Percentiles rank a stretch among this genome's conserved stretches.
Evolutionary conservation across 23 red algal species (phyloP).

Genomic region (Gracilariopsis chorda): DNA sequence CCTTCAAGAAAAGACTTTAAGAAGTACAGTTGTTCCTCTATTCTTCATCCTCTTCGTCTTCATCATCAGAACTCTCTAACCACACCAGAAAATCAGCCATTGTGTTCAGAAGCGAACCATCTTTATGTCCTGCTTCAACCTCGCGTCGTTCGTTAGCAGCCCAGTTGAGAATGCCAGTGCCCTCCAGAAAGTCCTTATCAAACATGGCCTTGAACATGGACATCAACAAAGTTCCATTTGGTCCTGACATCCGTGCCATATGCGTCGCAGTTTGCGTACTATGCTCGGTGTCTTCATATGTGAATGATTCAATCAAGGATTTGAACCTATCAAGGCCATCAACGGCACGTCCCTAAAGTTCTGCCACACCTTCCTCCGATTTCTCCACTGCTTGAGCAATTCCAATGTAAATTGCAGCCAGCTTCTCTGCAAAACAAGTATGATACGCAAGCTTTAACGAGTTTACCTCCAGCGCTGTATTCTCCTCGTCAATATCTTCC

Average conservation of each 20-base stretch:
- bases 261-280: not conserved
- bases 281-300: not conserved
- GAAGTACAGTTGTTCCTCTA: too few species aligned
- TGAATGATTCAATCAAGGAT: slow-evolving; percentile 20
- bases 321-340: slow-evolving; percentile 13
- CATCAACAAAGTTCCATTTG: slow-evolving; percentile 35
- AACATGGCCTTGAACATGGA: slow-evolving; percentile 64
- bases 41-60: slow-evolving; percentile 44
- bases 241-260: not conserved
- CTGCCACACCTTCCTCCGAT: not conserved
- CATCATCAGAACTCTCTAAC: slow-evolving; percentile 66
- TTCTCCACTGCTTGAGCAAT: slow-evolving; percentile 21
- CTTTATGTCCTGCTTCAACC: slow-evolving; percentile 6
- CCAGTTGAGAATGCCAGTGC: slow-evolving; percentile 55
- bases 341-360: slow-evolving; percentile 8
- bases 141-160: not conserved
- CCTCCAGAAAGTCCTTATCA: slow-evolving; percentile 52
- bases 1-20: too few species aligned
- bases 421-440: slow-evolving; percentile 34
- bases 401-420: not conserved
- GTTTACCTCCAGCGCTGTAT: slow-evolving; percentile 74
- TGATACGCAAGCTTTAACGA: slow-evolving; percentile 80
- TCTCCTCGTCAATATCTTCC: slow-evolving; percentile 60
- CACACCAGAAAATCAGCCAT: slow-evolving; percentile 61
- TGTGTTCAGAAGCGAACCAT: not conserved